Evolutionary conservation across 306 rosid species (phyloP).

Genomic region (Urtica urens): DNA sequence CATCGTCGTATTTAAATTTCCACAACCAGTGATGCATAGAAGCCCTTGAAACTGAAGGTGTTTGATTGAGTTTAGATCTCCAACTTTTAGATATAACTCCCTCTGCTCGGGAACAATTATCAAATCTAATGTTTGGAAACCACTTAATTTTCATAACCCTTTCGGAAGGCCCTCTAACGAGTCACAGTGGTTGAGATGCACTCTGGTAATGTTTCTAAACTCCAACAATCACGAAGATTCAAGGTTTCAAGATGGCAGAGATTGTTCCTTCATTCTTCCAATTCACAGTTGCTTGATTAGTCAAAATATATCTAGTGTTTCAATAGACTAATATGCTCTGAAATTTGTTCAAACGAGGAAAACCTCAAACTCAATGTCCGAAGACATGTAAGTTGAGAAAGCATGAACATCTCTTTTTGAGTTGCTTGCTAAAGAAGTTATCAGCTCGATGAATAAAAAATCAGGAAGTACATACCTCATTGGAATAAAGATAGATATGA

Average conservation of each 20-base stretch:
- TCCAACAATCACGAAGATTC: not conserved
- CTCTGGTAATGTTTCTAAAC: slow-evolving; percentile 4
- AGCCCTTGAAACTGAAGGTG: not conserved
- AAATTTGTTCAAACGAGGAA: not conserved
- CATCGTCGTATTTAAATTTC: not conserved
- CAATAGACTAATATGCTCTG: not conserved
- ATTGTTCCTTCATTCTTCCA: slow-evolving; percentile 3
- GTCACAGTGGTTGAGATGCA: not conserved
- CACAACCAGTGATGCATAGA: slow-evolving; percentile 1
- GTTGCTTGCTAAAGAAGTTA: not conserved
- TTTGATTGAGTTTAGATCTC: slow-evolving; percentile 1
- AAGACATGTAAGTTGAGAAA: not conserved
- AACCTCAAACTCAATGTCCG: not conserved
- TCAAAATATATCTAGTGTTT: slow-evolving; percentile 16
- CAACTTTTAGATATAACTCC: not conserved
- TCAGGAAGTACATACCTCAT: not conserved
- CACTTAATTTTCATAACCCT: slow-evolving; percentile 1
- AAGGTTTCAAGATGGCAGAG: slow-evolving; percentile 8
- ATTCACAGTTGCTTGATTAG: not conserved
- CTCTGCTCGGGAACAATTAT: not conserved
- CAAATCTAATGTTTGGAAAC: slow-evolving; percentile 5
- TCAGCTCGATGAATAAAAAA: not conserved
- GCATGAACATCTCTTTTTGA: not conserved
- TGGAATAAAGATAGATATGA: not conserved
- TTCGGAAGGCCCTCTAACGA: slow-evolving; percentile 4